These are phyloP conservation scores for Cryptosporidium xiaoi DNA, from an alignment of 169 alveolate genomes.

Conservation along the genomic window DNA sequence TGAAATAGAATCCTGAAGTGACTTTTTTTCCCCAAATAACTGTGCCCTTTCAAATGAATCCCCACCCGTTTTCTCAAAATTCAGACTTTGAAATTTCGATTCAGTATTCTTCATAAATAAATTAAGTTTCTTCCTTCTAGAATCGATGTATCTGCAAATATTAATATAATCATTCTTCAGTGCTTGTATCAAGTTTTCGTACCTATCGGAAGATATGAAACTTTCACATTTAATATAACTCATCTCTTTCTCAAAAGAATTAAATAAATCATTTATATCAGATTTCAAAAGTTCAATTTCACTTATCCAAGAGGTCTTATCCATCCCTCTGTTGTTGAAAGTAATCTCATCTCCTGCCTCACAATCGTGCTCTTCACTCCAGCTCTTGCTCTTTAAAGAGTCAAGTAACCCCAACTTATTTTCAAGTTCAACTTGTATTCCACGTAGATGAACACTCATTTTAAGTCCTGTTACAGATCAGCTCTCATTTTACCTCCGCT, in stretches of 20 bases:
- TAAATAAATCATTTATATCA: slow-evolving; percentile 33
- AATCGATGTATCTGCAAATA: slow-evolving; percentile 46
- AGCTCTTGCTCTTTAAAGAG: slow-evolving; percentile 12
- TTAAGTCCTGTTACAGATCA: background rate
- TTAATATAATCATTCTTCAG: slow-evolving; percentile 38
- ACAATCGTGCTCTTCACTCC: background rate
- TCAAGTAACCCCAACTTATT: slow-evolving; percentile 28
- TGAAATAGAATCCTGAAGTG: slow-evolving; percentile 39
- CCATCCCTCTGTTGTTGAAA: background rate
- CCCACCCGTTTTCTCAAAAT: background rate
- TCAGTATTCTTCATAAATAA: slow-evolving; percentile 8
- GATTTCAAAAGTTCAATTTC: slow-evolving; percentile 29
- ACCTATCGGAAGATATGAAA: slow-evolving; percentile 27
- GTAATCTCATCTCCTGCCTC: slow-evolving; percentile 8
- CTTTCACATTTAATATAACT: slow-evolving; percentile 10
- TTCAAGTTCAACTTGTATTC: slow-evolving; percentile 46
- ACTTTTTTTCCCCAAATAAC: slow-evolving; percentile 16
- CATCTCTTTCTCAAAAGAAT: slow-evolving; percentile 36
- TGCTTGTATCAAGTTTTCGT: slow-evolving; percentile 9
- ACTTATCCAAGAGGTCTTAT: slow-evolving; percentile 3
- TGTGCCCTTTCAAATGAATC: slow-evolving; percentile 18
- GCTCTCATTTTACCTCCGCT: background rate
- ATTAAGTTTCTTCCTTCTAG: slow-evolving; percentile 23
- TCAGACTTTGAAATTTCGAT: slow-evolving; percentile 23
- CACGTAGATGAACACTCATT: slow-evolving; percentile 39